A percentile compares a stretch with the other conserved stretches of the same genome.
phyloP scores from a whole-genome alignment of 495 filamentous ascomycete species.

The Lasiosphaeria miniovina region DNA sequence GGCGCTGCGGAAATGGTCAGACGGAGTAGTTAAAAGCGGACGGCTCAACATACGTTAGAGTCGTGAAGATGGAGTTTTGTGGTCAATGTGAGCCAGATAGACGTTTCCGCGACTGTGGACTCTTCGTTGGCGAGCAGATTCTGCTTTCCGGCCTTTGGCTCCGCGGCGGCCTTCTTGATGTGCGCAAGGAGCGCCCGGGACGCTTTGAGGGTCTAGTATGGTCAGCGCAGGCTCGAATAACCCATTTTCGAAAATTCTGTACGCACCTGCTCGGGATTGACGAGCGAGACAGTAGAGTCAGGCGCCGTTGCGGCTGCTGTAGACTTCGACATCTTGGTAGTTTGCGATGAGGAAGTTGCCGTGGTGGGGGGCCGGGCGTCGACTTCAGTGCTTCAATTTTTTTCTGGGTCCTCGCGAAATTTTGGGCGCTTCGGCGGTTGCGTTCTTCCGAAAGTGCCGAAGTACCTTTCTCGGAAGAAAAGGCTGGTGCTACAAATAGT shows the following conservation, averaged over 20 bases:
- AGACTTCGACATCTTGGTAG: constrained; percentile 28
- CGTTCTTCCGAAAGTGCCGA: constrained; percentile 15
- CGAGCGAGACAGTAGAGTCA: constrained; percentile 34
- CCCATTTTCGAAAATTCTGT: neutral
- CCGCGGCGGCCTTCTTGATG: constrained; percentile 64
- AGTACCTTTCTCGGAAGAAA: neutral
- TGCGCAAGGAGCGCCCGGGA: constrained; percentile 76
- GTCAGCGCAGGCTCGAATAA: constrained; percentile 3
- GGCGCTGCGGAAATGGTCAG: constrained; percentile 15
- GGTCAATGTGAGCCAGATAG: constrained; percentile 80
- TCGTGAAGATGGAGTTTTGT: constrained; percentile 73
- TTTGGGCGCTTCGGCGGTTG: constrained; percentile 17
- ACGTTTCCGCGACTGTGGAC: constrained; percentile 38
- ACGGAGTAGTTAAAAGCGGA: neutral
- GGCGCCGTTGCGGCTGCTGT: constrained; percentile 24
- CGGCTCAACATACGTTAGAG: constrained; percentile 18
- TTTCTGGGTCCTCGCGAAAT: constrained; percentile 26
- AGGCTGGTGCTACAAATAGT: neutral
- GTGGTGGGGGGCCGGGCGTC: constrained; percentile 11
- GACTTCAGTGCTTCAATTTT: constrained; percentile 12
- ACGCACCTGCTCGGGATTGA: constrained; percentile 46
- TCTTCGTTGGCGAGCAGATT: constrained; percentile 69
- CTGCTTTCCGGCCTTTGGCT: constrained; percentile 59
- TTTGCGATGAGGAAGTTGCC: constrained; percentile 16
- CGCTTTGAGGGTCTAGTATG: constrained; percentile 66